Base-by-base conservation (phyloP, 208 protist species). In the Wallacemonas collosoma region DNA sequence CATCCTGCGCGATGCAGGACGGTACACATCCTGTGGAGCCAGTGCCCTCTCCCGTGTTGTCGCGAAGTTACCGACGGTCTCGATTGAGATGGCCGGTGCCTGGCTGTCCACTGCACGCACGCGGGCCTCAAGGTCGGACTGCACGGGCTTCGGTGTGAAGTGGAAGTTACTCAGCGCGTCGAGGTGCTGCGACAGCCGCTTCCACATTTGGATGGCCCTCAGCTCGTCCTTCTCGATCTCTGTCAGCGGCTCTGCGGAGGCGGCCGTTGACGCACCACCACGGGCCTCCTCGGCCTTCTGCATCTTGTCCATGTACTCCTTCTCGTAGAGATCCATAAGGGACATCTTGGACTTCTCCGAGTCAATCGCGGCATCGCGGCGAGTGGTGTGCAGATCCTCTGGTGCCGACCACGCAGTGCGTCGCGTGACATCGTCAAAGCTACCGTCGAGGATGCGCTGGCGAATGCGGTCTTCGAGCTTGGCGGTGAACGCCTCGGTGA, bases 311-410 rank as follows among this genome's bases (percentile, higher is more conserved):
- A 96, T 71, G 69, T 85, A 97, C 58, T 97, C 90, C 83, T 95
- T 96, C 82, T 97, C 93, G 80, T 97, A 96, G 14, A 97, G 77
- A 69, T 97, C 93, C 87, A 95, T 95, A 44, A 97, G 75, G 3
- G 89, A 94, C 53, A 96, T 79, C 80, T 93, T 92, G 11, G 90
- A 95, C 87, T 97, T 95, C 79, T 94, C 77, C 53, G 93, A 69
- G 63, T 96, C 89, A 41, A 91, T 65, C 35, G 76, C 81, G 51
- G 79, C 82, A 58, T 95, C 83, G 67, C 76, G 83, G 68, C 73
- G 77, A 9, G 73, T 86, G 50, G 86, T 85, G 14, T 71, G 72
- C 15, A 97, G 81, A 64, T 94, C 90, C 5, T 82, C 81, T 50
- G 89, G 75, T 38, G 88, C 80, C 17, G 85, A 87, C 41, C 86